Percentiles rank a stretch among this genome's conserved stretches.
Conservation (phyloP, 164 flowering plant genomes). For the Aristolochia fimbriata region DNA sequence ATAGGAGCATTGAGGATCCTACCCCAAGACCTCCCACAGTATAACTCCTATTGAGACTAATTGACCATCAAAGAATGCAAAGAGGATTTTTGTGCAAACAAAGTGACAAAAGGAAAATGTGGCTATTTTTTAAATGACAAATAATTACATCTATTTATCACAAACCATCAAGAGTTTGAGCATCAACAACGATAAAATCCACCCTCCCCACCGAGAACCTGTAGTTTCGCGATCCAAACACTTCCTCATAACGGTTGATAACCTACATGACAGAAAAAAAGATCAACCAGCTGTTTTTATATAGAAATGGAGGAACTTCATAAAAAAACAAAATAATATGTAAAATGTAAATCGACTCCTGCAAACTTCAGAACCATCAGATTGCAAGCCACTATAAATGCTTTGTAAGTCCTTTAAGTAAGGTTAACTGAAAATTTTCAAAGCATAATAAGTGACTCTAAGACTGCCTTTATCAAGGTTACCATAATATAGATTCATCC, state of each 20-base stretch:
- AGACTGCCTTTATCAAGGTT: neutral
- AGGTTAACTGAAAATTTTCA: neutral
- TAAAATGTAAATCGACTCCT: too few relatives aligned
- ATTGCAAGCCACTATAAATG: neutral
- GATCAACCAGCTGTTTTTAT: too few relatives aligned
- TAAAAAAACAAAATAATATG: too few relatives aligned
- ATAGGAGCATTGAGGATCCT: too few relatives aligned
- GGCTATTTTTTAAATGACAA: too few relatives aligned
- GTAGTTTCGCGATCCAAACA: slow-evolving; percentile 59
- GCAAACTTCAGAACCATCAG: too few relatives aligned
- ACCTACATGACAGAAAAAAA: slow-evolving; percentile 34
- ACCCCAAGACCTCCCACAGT: too few relatives aligned
- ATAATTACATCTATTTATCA: neutral
- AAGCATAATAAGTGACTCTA: neutral
- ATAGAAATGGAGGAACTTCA: too few relatives aligned
- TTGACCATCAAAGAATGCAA: neutral
- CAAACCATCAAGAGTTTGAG: slow-evolving; percentile 83
- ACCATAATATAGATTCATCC: too few relatives aligned
- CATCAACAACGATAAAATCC: slow-evolving; percentile 71
- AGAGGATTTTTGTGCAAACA: neutral
- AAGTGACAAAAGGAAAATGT: neutral
- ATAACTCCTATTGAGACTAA: too few relatives aligned
- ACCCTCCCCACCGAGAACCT: slow-evolving; percentile 52
- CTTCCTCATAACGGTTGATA: slow-evolving; percentile 52
- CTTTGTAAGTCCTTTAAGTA: too few relatives aligned